Base-by-base conservation (phyloP, 2,329 filamentous ascomycete species). In the Penicillium sp. region DNA sequence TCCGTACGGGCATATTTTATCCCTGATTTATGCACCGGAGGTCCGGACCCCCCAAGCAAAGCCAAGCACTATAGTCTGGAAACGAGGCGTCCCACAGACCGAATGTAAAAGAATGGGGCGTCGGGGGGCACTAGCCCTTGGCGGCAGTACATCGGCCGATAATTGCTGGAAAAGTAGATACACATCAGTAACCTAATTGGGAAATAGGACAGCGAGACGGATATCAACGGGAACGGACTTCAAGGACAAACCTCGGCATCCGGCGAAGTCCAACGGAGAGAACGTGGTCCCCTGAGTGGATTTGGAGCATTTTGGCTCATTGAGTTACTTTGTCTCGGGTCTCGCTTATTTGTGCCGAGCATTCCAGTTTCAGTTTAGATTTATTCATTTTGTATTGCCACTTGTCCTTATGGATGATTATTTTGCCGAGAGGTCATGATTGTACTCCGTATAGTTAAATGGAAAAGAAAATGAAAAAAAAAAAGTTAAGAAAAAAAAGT, bases 51-150 rank as follows among this genome's bases (percentile, higher is more conserved):
- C 56, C 63, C 61, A 64, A 62, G 61, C 58, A 63, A 64, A 56
- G 60, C 64, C 63, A 67, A 67, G 64, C 64, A 64, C 60, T 66
- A 48, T 65, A 66, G 63, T 57, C 51, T 59, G 52, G 57, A 27
- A 45, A 57, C 13, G 53, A 59, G 62, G 55, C 58, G 63, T 50
- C 64, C 64, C 58, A 57, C 42, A 58, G 50, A 40, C 31, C 46
- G 48, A 62, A 62, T 41, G 50, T 52, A 57, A 62, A 61, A 64
- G 58, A 35, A 35, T 42, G 62, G 63, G 57, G 35, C 42, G 17
- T 37, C 35, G 21, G 43, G 43, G 19, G 46, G 31, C 29, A 53
- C 40, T 53, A 47, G 29, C 13, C 31, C 17, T 35, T 50, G 27
- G 38, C 31, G 31, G 40, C 7, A 35, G 9, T n/a, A 48, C n/a